These are phyloP conservation scores for Trichoderma simmonsii DNA, from an alignment of 2,329 filamentous ascomycete genomes.

Conservation along the genomic window DNA sequence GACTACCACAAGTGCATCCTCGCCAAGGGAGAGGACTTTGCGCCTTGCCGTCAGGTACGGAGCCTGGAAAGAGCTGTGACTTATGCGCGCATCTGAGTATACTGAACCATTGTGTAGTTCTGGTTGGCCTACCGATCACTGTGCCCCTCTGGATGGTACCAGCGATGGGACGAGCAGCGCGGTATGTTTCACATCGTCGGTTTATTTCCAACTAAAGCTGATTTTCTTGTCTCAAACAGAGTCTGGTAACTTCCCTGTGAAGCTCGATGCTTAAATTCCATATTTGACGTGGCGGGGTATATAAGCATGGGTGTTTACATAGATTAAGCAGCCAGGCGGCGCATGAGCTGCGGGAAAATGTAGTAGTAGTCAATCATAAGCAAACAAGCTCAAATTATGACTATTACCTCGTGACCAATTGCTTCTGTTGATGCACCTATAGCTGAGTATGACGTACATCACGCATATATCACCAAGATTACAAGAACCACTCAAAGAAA, in stretches of 20 bases:
- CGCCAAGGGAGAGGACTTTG: conserved; percentile 98
- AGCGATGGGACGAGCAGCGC: conserved; percentile 96
- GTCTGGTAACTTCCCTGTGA: conserved; percentile 65
- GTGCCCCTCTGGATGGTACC: conserved; percentile 91
- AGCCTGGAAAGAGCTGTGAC: not conserved
- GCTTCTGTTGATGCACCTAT: not conserved
- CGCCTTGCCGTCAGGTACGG: conserved; percentile 89
- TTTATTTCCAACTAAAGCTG: conserved; percentile 20
- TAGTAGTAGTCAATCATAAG: conserved; percentile 31
- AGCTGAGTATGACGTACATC: conserved; percentile 14
- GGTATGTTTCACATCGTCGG: conserved; percentile 54
- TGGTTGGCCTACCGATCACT: conserved; percentile 94
- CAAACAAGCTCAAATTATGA: conserved; percentile 22
- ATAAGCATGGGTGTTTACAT: conserved; percentile 27
- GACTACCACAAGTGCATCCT: conserved; percentile 99
- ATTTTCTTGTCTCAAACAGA: conserved; percentile 40
- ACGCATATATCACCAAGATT: not conserved
- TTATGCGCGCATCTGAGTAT: not conserved
- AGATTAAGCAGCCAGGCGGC: conserved; percentile 35
- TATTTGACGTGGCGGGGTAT: conserved; percentile 22
- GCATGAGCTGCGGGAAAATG: conserved; percentile 37
- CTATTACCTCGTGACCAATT: not conserved
- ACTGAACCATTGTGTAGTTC: conserved; percentile 61
- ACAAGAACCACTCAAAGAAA: not conserved
- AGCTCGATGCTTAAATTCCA: conserved; percentile 55